Conservation (phyloP, 2,329 filamentous ascomycete genomes). For the Microdochium bolleyi region DNA sequence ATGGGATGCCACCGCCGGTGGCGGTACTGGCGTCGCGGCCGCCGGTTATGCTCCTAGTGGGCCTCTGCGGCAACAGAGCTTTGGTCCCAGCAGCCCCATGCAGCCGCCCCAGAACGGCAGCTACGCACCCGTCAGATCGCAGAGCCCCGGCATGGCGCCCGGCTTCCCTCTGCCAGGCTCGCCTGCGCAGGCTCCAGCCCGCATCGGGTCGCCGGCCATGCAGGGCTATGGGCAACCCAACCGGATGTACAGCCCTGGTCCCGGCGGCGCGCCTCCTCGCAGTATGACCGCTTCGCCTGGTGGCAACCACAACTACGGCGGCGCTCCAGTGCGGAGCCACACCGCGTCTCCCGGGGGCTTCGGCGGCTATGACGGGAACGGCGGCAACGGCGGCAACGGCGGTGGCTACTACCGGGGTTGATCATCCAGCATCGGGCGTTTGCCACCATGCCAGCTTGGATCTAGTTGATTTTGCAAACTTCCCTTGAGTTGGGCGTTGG, state of each 20-base stretch:
- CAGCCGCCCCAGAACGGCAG: constrained; percentile 10
- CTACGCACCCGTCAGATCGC: constrained; percentile 8
- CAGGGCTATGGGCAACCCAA: neutral
- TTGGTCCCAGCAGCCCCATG: neutral
- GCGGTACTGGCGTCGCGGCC: constrained; percentile 4
- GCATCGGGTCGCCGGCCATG: neutral
- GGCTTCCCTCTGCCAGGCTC: constrained; percentile 10
- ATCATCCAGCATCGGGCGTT: neutral
- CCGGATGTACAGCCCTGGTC: neutral
- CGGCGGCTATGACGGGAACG: neutral
- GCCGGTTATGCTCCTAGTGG: constrained; percentile 8
- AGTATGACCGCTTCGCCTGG: neutral
- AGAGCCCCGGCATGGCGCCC: constrained; percentile 12
- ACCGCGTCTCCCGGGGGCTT: neutral
- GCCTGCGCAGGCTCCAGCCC: constrained; percentile 5
- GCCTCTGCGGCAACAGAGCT: neutral
- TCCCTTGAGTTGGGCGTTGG: no score
- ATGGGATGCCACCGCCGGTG: constrained; percentile 14
- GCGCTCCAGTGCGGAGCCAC: neutral
- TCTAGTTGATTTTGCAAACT: no score
- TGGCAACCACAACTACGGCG: neutral
- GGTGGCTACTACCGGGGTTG: neutral
- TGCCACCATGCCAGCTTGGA: no score
- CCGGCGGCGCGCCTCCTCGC: neutral
- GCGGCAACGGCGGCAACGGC: neutral